These are phyloP conservation scores for Amesomyces nigricolor DNA, from an alignment of 2,329 filamentous ascomycete species.

Conservation along the genomic window DNA sequence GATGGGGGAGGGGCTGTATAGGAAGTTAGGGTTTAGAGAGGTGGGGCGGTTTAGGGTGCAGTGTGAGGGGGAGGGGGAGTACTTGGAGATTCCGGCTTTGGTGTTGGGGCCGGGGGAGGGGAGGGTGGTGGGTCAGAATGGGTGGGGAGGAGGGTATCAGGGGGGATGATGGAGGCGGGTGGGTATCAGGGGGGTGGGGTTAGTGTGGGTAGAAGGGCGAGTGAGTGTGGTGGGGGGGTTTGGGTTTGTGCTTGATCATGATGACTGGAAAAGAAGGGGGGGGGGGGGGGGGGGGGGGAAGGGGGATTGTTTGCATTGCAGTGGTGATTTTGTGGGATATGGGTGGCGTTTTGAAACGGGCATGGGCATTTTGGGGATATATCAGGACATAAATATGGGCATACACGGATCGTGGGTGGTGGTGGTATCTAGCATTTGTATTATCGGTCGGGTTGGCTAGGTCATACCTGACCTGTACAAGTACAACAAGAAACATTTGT, in stretches of 20 bases:
- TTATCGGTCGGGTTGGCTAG: too few relatives aligned
- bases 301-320: too few relatives aligned
- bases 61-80: conserved; percentile 23
- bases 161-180: too few relatives aligned
- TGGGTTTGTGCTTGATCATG: neutral
- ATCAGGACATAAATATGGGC: too few relatives aligned
- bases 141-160: neutral
- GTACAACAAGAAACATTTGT: too few relatives aligned
- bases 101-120: conserved; percentile 6
- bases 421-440: too few relatives aligned
- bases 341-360: too few relatives aligned
- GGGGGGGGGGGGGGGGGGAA: neutral
- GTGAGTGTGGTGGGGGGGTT: neutral
- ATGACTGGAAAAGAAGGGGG: neutral
- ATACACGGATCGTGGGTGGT: too few relatives aligned
- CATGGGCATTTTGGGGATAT: too few relatives aligned
- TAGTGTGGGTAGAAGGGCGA: neutral
- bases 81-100: conserved; percentile 24
- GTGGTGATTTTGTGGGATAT: neutral
- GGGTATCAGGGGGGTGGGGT: neutral
- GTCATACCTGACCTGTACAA: too few relatives aligned
- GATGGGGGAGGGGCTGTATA: conserved; percentile 23
- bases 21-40: conserved; percentile 23
- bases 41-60: conserved; percentile 23
- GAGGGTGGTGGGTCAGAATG: neutral